These are phyloP conservation scores for Pancytospora philotis DNA, from an alignment of 371 early-diverging fungal genomes.

Conservation along the genomic window DNA sequence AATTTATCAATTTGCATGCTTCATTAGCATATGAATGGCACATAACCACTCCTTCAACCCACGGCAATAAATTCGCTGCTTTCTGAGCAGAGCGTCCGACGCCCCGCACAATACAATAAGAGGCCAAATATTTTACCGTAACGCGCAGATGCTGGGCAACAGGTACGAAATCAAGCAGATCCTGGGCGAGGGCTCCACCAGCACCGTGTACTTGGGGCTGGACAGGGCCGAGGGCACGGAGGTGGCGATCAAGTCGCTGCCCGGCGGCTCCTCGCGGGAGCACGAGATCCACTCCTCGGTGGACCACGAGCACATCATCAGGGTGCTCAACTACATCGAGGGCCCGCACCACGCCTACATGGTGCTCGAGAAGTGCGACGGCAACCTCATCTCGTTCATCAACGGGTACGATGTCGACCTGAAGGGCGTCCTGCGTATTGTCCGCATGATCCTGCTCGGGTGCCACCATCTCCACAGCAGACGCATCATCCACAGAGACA, in stretches of 20 bases:
- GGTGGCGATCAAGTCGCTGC: slow-evolving; percentile 20
- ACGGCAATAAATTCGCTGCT: too few relatives aligned
- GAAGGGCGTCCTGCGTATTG: slow-evolving; percentile 16
- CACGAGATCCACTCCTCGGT: background rate
- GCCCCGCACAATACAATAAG: too few relatives aligned
- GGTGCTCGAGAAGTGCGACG: slow-evolving; percentile 21
- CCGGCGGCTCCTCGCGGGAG: slow-evolving; percentile 2
- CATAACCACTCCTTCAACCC: too few relatives aligned
- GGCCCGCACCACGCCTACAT: slow-evolving; percentile 1
- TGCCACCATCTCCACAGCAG: slow-evolving; percentile 24
- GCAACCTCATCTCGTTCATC: slow-evolving; percentile 15
- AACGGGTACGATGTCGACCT: slow-evolving; percentile 25
- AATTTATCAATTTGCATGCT: too few relatives aligned
- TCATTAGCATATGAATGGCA: too few relatives aligned
- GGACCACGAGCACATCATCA: slow-evolving; percentile 16
- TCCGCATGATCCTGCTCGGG: slow-evolving; percentile 33
- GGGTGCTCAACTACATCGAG: slow-evolving; percentile 17
- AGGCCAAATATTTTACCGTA: too few relatives aligned
- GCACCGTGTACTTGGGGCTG: too few relatives aligned
- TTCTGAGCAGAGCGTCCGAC: too few relatives aligned
- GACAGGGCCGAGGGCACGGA: background rate
- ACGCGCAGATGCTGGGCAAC: too few relatives aligned
- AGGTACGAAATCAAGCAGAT: too few relatives aligned
- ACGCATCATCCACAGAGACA: slow-evolving; percentile 41
- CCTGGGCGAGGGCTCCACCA: too few relatives aligned